Evolutionary conservation across 305 asterid species (phyloP).

Genomic region (Fraxinus sp.): DNA sequence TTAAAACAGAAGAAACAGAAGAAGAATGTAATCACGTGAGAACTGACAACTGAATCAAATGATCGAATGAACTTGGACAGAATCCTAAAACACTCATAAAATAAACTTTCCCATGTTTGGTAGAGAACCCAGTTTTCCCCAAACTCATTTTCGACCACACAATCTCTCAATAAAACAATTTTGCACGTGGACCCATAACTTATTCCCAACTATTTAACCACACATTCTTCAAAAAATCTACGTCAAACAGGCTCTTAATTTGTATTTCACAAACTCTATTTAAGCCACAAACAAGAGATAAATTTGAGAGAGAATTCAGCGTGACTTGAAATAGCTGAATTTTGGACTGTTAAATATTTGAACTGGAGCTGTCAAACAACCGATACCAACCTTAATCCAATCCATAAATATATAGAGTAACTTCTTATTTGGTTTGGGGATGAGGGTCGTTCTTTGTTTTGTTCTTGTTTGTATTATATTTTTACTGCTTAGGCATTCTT

Average conservation of each 20-base stretch:
- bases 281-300: neutral
- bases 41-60: neutral
- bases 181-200: neutral
- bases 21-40: neutral
- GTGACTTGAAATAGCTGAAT: neutral
- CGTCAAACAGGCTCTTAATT: neutral
- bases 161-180: neutral
- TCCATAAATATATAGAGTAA: neutral
- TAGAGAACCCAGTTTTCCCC: neutral
- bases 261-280: neutral
- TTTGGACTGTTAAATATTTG: neutral
- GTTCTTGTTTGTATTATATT: conserved; percentile 3
- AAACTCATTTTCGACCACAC: neutral
- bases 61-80: neutral
- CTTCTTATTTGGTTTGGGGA: neutral
- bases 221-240: neutral
- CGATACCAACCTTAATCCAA: neutral
- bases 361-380: neutral
- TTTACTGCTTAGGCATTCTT: neutral
- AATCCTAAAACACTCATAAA: neutral
- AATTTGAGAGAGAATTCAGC: neutral
- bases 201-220: neutral
- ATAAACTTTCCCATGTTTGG: neutral
- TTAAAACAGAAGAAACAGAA: neutral
- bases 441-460: conserved; percentile 5